Base-by-base conservation (phyloP, 352 stramenopile species). In the Phytophthora kernoviae region DNA sequence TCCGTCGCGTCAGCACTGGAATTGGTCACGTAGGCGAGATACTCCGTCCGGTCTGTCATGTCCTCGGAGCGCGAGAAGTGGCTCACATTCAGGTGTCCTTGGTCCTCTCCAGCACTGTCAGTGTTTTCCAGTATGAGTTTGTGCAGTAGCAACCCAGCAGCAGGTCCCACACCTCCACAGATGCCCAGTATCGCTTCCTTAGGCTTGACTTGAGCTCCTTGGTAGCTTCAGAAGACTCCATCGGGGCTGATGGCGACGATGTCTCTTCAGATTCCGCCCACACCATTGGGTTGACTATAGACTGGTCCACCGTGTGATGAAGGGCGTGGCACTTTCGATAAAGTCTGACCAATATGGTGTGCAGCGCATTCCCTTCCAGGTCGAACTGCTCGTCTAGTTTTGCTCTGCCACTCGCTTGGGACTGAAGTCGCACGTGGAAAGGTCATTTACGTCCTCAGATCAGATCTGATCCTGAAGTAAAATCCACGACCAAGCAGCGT, bases 51-150 rank as follows among this genome's bases (percentile, higher is more conserved):
- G 51, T 90, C 83, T 18, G 83, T 87, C 70, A 93, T 88, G 51
- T 93, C 81, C 21, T 88, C 70, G 41, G 81, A 89, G 27, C 83
- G 80, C 20, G 83, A 93, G 24, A 93, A 78, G 63, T 93, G 83
- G 56, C 65, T 77, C 36, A 93, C 77, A 34, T 77, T 76, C 41
- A 93, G 65, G 39, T 91, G 81, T 7, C 83, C 76, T 42, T 90
- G 77, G 59, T 93, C 83, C 33, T 69, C 55, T 39, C 83, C 83
- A 42, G 73, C 66, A 51, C 71, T 88, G 49, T 84, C 70, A 5
- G 83, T 93, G 58, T 93, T 71, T 47, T 89, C 57, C 20, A 93
- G 66, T 47, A 93, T 85, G 49, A 82, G 72, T 50, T 91, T 79
- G 40, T 93, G 83, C 52, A 93, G 67, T 54, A 91, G 69, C 57